Conservation (phyloP, 2,329 filamentous ascomycete species). For the Fusarium sambucinum region DNA sequence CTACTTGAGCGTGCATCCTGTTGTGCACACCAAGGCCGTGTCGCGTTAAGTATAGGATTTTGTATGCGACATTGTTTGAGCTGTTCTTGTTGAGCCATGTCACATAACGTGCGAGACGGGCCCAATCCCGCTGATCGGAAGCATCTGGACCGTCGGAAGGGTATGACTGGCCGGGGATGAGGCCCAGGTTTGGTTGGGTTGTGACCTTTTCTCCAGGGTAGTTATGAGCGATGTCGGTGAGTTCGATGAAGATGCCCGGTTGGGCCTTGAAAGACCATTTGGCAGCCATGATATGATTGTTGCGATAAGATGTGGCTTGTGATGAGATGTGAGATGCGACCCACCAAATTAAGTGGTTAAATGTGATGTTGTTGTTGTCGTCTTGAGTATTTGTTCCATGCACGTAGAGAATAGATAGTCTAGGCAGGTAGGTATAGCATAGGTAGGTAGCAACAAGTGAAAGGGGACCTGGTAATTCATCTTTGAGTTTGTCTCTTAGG, state of each 20-base stretch:
- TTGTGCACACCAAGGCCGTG: constrained; percentile 68
- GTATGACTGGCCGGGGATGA: constrained; percentile 62
- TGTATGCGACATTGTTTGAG: constrained; percentile 61
- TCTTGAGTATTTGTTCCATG: not conserved
- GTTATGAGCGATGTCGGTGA: constrained; percentile 45
- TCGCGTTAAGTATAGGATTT: constrained; percentile 66
- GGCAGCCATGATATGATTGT: constrained; percentile 27
- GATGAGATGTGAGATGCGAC: not conserved
- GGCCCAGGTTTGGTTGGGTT: constrained; percentile 64
- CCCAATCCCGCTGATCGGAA: constrained; percentile 62
- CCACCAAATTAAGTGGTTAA: not conserved
- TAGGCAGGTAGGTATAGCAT: not conserved
- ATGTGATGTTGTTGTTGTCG: not conserved
- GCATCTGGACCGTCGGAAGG: constrained; percentile 53
- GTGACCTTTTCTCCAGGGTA: constrained; percentile 49
- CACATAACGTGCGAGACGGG: constrained; percentile 62
- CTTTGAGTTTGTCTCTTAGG: not conserved
- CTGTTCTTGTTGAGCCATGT: constrained; percentile 59
- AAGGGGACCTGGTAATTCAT: not conserved
- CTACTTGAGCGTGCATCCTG: constrained; percentile 66
- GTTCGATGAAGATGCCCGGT: constrained; percentile 60
- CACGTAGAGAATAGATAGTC: not conserved
- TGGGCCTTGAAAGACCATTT: constrained; percentile 46
- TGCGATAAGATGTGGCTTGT: not conserved
- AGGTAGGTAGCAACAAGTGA: not conserved